Evolutionary conservation across 73 alveolate species (phyloP).

Genomic region (Uronychia binucleata): DNA sequence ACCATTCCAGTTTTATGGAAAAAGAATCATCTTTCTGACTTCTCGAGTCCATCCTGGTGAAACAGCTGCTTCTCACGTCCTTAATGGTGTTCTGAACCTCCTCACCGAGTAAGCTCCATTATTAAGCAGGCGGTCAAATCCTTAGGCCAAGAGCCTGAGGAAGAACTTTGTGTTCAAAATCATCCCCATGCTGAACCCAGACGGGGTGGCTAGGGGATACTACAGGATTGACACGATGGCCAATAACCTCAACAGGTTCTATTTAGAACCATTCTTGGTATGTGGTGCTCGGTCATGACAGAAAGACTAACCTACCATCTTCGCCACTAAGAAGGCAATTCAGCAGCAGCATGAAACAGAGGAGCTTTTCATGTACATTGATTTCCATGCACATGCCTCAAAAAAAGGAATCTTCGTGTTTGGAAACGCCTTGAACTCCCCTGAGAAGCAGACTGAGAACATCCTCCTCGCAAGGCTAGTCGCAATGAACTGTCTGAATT

Average conservation of each 20-base stretch:
- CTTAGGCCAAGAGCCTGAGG: constrained; percentile 60
- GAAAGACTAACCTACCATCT: constrained; percentile 48
- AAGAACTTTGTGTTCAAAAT: constrained; percentile 87
- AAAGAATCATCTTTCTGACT: constrained; percentile 80
- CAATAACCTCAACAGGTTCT: constrained; percentile 65
- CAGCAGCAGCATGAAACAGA: constrained; percentile 28
- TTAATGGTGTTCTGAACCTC: constrained; percentile 84
- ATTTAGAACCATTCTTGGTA: constrained; percentile 78
- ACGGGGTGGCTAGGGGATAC: constrained; percentile 96
- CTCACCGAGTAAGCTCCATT: constrained; percentile 50
- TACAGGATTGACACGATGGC: constrained; percentile 64
- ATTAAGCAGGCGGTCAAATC: constrained; percentile 34
- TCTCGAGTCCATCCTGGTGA: constrained; percentile 99
- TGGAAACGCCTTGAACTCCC: constrained; percentile 24
- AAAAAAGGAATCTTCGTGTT: constrained; percentile 31
- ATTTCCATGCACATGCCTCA: constrained; percentile 46
- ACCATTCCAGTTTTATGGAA: constrained; percentile 35
- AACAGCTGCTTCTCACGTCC: constrained; percentile 85
- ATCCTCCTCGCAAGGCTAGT: constrained; percentile 69
- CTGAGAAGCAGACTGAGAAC: constrained; percentile 64
- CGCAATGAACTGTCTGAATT: constrained; percentile 55
- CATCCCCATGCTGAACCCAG: constrained; percentile 95
- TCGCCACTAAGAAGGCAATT: constrained; percentile 27
- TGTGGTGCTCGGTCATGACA: constrained; percentile 55
- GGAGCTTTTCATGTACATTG: constrained; percentile 16